These are phyloP conservation scores for Lanmaoa pseudosensibilis DNA, from an alignment of 768 basidiomycete genomes.

Conservation along the genomic window DNA sequence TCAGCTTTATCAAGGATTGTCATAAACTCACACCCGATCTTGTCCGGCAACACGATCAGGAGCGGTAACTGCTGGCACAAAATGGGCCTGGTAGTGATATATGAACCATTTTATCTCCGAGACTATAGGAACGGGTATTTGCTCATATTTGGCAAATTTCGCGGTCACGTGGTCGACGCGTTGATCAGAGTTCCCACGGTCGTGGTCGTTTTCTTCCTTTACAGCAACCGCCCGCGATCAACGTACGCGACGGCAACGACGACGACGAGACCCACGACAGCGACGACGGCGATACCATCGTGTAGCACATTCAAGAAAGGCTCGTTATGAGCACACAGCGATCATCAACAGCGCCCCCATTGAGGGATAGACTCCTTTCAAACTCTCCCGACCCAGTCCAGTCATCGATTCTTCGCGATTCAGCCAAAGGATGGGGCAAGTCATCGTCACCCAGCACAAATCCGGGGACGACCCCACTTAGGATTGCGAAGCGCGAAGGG, in stretches of 20 bases:
- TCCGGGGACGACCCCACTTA: slow-evolving; percentile 57
- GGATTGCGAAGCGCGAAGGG: slow-evolving; percentile 71
- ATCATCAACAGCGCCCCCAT: slow-evolving; percentile 41
- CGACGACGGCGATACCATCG: slow-evolving; percentile 18
- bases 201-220: slow-evolving; percentile 13
- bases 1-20: background rate
- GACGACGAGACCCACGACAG: slow-evolving; percentile 21
- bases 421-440: slow-evolving; percentile 63
- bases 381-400: slow-evolving; percentile 66
- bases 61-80: background rate
- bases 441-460: slow-evolving; percentile 36
- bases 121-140: slow-evolving; percentile 2
- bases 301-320: background rate
- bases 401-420: slow-evolving; percentile 60
- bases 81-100: background rate
- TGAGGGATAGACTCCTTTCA: slow-evolving; percentile 60
- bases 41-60: background rate
- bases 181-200: slow-evolving; percentile 30
- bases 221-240: slow-evolving; percentile 9
- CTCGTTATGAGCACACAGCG: slow-evolving; percentile 31
- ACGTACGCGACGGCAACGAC: slow-evolving; percentile 15
- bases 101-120: background rate
- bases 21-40: background rate
- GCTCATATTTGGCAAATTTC: slow-evolving; percentile 11
- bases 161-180: slow-evolving; percentile 35